Evolutionary conservation across 2,329 filamentous ascomycete species (phyloP).

Genomic region (Apiospora arundinis): DNA sequence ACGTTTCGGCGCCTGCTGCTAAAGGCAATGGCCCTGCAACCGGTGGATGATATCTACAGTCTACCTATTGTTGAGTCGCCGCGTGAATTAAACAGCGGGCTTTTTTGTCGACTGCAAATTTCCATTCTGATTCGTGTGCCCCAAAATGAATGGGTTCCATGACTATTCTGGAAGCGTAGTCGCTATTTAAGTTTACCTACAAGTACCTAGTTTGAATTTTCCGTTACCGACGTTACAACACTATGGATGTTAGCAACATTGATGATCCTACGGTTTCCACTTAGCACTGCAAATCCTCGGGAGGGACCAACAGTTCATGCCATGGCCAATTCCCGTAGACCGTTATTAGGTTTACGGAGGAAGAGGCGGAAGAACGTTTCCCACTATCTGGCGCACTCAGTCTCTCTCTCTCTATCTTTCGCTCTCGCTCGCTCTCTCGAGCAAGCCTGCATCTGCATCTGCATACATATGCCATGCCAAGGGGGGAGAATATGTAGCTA

Average conservation of each 20-base stretch:
- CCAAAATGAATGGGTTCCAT: background rate
- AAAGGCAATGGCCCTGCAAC: background rate
- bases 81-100: too few species aligned
- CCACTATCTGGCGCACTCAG: background rate
- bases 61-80: too few species aligned
- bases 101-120: background rate
- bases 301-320: slow-evolving; percentile 9
- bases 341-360: background rate
- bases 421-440: background rate
- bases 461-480: slow-evolving; percentile 6
- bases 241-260: background rate
- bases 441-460: background rate
- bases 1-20: background rate
- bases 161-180: background rate
- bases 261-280: background rate
- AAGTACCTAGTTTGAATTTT: background rate
- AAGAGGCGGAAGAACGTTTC: background rate
- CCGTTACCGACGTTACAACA: slow-evolving; percentile 3
- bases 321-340: background rate
- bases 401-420: background rate
- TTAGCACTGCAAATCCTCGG: slow-evolving; percentile 8
- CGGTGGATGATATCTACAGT: too few species aligned
- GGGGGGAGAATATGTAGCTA: background rate
- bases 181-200: too few species aligned
- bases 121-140: background rate